Evolutionary conservation across 495 filamentous ascomycete species (phyloP).

Genomic region (Aspergillus incahuasiensis): DNA sequence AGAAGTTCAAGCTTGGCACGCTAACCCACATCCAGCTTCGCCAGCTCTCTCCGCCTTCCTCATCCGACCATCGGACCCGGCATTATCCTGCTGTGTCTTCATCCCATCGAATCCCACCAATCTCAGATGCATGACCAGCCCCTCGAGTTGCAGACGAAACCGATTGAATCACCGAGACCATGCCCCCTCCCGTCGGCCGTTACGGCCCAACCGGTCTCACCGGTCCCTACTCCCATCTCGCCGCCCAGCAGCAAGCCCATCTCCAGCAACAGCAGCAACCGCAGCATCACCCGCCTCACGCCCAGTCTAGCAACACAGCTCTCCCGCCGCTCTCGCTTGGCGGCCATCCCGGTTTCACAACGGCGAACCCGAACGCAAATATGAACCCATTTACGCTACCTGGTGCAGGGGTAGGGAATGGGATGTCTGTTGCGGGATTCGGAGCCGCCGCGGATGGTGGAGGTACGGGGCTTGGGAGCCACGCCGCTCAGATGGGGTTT

Average conservation of each 20-base stretch:
- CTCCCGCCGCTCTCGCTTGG: conserved; percentile 58
- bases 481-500: conserved; percentile 83
- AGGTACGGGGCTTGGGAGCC: conserved; percentile 81
- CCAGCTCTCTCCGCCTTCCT: conserved; percentile 18
- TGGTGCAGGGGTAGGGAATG: conserved; percentile 49
- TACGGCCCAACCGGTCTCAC: conserved; percentile 47
- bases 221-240: conserved; percentile 36
- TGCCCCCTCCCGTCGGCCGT: conserved; percentile 45
- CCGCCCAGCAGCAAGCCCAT: conserved; percentile 46
- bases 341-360: conserved; percentile 54
- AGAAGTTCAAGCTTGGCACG: conserved; percentile 20
- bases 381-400: conserved; percentile 63
- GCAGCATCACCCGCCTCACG: conserved; percentile 48
- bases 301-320: conserved; percentile 49
- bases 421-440: conserved; percentile 53
- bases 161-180: conserved; percentile 10
- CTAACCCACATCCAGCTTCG: conserved; percentile 31
- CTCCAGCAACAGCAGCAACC: conserved; percentile 47
- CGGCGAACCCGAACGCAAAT: conserved; percentile 57
- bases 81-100: conserved; percentile 4
- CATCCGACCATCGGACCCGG: not conserved
- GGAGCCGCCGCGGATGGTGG: conserved; percentile 57
- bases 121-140: conserved; percentile 21
- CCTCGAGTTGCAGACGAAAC: conserved; percentile 5
- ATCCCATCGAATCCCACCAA: conserved; percentile 9